Conservation (phyloP, 2,329 filamentous ascomycete genomes). For the Akanthomyces lecanii region DNA sequence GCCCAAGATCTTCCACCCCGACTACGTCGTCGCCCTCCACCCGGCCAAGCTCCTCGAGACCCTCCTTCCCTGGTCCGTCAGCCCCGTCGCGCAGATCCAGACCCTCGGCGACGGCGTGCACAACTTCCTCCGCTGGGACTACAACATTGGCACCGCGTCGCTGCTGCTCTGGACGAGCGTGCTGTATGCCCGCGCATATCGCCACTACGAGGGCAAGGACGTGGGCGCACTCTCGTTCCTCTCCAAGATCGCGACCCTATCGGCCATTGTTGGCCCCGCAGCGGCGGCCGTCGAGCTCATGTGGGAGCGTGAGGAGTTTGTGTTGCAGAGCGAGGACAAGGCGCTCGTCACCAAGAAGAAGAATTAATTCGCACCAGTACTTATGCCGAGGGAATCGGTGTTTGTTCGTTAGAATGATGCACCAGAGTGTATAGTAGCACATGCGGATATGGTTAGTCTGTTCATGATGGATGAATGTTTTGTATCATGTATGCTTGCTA, state of each 20-base stretch:
- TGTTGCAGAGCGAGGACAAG: constrained; percentile 17
- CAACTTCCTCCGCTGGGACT: constrained; percentile 22
- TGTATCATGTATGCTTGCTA: constrained; percentile 10
- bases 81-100: constrained; percentile 14
- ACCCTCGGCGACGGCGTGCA: constrained; percentile 21
- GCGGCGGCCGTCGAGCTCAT: constrained; percentile 21
- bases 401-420: neutral
- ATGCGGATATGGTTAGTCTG: neutral
- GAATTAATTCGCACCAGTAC: neutral
- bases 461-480: constrained; percentile 1
- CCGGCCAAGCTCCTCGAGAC: constrained; percentile 19
- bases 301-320: constrained; percentile 23
- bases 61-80: constrained; percentile 18
- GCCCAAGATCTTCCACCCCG: constrained; percentile 16
- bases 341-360: constrained; percentile 7
- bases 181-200: constrained; percentile 17
- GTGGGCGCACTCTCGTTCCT: neutral
- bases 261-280: constrained; percentile 18
- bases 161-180: constrained; percentile 21
- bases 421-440: neutral
- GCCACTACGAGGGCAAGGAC: constrained; percentile 5
- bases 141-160: constrained; percentile 19
- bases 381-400: neutral
- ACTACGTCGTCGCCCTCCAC: constrained; percentile 17
- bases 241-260: constrained; percentile 15